A percentile compares a stretch with the other conserved stretches of the same genome.
Conservation (phyloP, 2,329 filamentous ascomycete genomes). For the Gnomoniopsis smithogilvyi region DNA sequence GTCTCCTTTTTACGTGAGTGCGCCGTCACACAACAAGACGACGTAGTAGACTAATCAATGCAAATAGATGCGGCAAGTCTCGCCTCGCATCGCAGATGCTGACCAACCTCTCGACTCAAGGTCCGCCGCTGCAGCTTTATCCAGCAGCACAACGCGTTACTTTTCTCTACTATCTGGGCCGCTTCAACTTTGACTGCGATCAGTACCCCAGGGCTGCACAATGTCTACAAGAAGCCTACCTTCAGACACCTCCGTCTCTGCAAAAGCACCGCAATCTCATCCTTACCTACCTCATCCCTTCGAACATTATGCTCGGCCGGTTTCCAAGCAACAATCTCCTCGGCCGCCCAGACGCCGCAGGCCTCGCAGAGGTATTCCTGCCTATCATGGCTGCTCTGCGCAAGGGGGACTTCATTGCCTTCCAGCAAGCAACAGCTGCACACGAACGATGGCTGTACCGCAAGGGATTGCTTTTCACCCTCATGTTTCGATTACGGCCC, state of each 20-base stretch:
- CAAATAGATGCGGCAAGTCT: slow-evolving; percentile 68
- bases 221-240: slow-evolving; percentile 76
- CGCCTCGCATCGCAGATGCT: slow-evolving; percentile 85
- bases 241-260: slow-evolving; percentile 60
- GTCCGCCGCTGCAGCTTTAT: slow-evolving; percentile 76
- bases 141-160: slow-evolving; percentile 85
- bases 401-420: slow-evolving; percentile 69
- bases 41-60: slow-evolving; percentile 7
- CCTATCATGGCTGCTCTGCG: slow-evolving; percentile 72
- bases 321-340: slow-evolving; percentile 71
- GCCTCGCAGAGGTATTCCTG: slow-evolving; percentile 63
- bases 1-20: slow-evolving; percentile 76
- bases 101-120: slow-evolving; percentile 79
- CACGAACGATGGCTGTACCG: slow-evolving; percentile 72
- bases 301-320: slow-evolving; percentile 79
- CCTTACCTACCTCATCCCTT: slow-evolving; percentile 77
- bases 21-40: background rate
- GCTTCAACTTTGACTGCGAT: slow-evolving; percentile 82
- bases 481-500: slow-evolving; percentile 74
- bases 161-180: slow-evolving; percentile 90
- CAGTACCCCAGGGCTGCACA: slow-evolving; percentile 75
- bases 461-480: slow-evolving; percentile 70
- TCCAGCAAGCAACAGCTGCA: slow-evolving; percentile 64
- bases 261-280: slow-evolving; percentile 74
- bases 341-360: slow-evolving; percentile 64